Conservation (phyloP, 768 basidiomycete species). For the Harrya chromipes region DNA sequence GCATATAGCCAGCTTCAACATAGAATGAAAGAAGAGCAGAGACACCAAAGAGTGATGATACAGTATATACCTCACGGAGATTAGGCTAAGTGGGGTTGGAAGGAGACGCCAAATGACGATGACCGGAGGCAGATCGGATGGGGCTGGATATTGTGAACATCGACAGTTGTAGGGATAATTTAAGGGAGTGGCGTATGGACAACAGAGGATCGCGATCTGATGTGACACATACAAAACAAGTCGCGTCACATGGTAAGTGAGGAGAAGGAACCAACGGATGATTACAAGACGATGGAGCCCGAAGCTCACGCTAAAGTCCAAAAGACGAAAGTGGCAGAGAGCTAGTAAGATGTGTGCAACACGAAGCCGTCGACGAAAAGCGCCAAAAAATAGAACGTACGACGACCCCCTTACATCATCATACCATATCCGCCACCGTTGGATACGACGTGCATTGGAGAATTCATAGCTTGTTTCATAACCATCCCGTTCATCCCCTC, state of each 20-base stretch:
- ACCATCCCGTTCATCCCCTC: slow-evolving; percentile 34
- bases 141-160: slow-evolving; percentile 10
- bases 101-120: slow-evolving; percentile 5
- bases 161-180: slow-evolving; percentile 14
- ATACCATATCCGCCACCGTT: slow-evolving; percentile 38
- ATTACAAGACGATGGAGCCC: slow-evolving; percentile 8
- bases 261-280: slow-evolving; percentile 11
- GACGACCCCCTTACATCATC: slow-evolving; percentile 32
- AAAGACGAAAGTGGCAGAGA: slow-evolving; percentile 8
- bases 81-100: slow-evolving; percentile 11
- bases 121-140: neutral
- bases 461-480: slow-evolving; percentile 33
- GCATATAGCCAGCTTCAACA: slow-evolving; percentile 11
- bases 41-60: slow-evolving; percentile 27
- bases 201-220: slow-evolving; percentile 3
- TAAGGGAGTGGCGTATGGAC: neutral
- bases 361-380: slow-evolving; percentile 2
- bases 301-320: slow-evolving; percentile 14
- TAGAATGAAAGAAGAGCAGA: neutral
- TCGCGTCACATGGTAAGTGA: slow-evolving; percentile 10
- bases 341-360: slow-evolving; percentile 11
- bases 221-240: slow-evolving; percentile 16
- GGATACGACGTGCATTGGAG: slow-evolving; percentile 39
- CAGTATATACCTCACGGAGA: slow-evolving; percentile 15
- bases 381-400: slow-evolving; percentile 5